A percentile compares a stretch with the other conserved stretches of the same genome.
phyloP scores from a whole-genome alignment of 2,329 filamentous ascomycete genomes.

The Tolypocladium ovalisporum region DNA sequence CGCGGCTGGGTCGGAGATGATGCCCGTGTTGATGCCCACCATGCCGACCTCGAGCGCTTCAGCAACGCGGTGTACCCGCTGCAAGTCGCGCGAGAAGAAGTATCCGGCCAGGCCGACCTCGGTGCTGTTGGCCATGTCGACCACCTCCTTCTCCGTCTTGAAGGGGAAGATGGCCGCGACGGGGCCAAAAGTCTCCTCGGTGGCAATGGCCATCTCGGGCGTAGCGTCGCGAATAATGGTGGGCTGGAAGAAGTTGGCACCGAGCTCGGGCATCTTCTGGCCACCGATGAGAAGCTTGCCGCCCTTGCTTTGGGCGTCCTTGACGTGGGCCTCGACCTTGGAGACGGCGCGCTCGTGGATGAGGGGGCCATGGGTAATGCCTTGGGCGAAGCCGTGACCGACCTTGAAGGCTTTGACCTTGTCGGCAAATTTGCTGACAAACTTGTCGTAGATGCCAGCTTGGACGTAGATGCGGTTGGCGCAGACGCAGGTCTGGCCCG shows the following conservation, averaged over 20 bases:
- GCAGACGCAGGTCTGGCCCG: constrained; percentile 91
- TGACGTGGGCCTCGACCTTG: constrained; percentile 72
- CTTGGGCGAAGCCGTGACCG: constrained; percentile 60
- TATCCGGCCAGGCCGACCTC: constrained; percentile 89
- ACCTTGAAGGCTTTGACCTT: constrained; percentile 67
- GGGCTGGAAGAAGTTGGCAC: constrained; percentile 78
- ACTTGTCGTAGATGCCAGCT: constrained; percentile 64
- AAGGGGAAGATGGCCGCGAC: constrained; percentile 87
- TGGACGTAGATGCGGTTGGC: constrained; percentile 79
- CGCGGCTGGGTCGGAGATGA: constrained; percentile 46
- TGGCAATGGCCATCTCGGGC: constrained; percentile 69
- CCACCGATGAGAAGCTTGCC: constrained; percentile 68
- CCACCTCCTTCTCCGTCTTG: constrained; percentile 77
- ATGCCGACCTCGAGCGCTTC: constrained; percentile 74
- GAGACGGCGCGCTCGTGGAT: constrained; percentile 74
- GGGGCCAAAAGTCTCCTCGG: constrained; percentile 92
- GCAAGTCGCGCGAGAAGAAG: constrained; percentile 66
- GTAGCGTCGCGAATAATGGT: constrained; percentile 86
- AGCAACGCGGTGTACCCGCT: constrained; percentile 49
- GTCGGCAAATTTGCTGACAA: constrained; percentile 56
- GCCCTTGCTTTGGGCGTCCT: constrained; percentile 69
- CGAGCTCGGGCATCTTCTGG: constrained; percentile 60
- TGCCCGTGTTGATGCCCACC: constrained; percentile 73
- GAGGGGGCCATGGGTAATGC: constrained; percentile 67
- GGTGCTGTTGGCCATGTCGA: constrained; percentile 68